These are phyloP conservation scores for Moricandia moricandioides DNA, from an alignment of 345 rosid species.

Conservation along the genomic window DNA sequence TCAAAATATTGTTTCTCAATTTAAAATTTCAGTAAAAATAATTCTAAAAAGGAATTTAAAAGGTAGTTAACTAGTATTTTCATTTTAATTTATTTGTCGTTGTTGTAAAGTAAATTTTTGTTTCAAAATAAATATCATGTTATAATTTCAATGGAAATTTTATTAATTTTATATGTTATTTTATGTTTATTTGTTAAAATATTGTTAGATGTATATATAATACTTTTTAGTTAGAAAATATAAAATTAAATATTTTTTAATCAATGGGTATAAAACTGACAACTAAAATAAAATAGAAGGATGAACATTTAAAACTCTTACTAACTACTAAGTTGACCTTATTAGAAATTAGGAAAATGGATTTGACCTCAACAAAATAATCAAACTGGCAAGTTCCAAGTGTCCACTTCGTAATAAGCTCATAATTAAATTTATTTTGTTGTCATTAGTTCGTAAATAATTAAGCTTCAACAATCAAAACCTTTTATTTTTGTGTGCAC, in stretches of 20 bases:
- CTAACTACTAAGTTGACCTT: constrained; percentile 22
- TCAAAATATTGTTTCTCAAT: not conserved
- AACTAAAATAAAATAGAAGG: too few species aligned
- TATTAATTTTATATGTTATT: too few species aligned
- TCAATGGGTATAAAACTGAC: too few species aligned
- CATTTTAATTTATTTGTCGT: too few species aligned
- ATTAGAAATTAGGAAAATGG: not conserved
- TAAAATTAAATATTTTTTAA: too few species aligned
- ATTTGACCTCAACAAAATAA: not conserved
- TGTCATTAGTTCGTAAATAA: not conserved
- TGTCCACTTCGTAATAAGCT: not conserved
- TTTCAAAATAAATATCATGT: too few species aligned
- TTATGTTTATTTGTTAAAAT: too few species aligned
- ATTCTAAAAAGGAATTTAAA: not conserved
- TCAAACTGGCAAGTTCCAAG: not conserved
- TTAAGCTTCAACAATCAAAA: not conserved
- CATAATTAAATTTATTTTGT: not conserved
- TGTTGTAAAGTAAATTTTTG: too few species aligned
- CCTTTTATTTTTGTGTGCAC: not conserved
- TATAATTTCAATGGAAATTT: too few species aligned
- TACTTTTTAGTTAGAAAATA: too few species aligned
- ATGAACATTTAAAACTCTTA: constrained; percentile 19
- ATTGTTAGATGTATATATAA: too few species aligned
- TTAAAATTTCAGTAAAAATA: not conserved
- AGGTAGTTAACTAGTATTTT: constrained; percentile 1